A percentile compares a stretch with the other conserved stretches of the same genome.
phyloP scores from a whole-genome alignment of 139 green algal genomes.

The Chlamydomonas sp. region DNA sequence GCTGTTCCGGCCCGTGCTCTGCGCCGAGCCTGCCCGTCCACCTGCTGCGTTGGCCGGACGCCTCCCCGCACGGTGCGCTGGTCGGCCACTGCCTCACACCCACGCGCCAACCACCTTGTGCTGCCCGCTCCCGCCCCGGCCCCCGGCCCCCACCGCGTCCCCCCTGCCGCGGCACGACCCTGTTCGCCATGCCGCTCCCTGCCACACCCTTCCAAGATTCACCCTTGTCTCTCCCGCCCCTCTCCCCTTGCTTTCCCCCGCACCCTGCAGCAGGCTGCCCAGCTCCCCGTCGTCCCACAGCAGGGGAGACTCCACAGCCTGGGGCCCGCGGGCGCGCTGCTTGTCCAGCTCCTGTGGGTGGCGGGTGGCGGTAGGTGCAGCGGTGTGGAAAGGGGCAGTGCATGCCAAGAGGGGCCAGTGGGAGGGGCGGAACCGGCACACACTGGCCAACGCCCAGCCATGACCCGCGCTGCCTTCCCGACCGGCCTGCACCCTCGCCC shows the following conservation, averaged over 20 bases:
- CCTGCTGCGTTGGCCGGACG: no score
- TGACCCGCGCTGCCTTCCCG: neutral
- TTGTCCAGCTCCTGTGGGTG: conserved; percentile 81
- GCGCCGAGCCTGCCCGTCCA: no score
- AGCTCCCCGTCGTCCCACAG: conserved; percentile 86
- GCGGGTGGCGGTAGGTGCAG: neutral
- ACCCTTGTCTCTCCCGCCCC: neutral
- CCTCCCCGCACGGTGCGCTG: no score
- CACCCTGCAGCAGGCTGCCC: conserved; percentile 61
- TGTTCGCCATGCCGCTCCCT: neutral
- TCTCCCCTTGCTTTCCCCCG: neutral
- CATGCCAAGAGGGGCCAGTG: neutral
- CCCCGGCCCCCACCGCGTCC: no score
- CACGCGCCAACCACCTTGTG: no score
- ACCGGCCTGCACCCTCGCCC: neutral
- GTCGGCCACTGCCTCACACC: no score
- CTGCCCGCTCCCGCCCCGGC: no score
- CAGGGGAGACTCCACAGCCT: conserved; percentile 85
- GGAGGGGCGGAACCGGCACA: no score
- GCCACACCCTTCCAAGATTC: neutral
- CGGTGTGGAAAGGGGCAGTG: neutral
- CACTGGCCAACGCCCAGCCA: no score
- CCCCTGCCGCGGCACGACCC: no score
- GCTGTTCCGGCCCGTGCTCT: no score
- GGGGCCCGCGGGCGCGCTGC: conserved; percentile 69